Evolutionary conservation across 148 eudicot genomes (phyloP), one percentile per base, ranked within the genome.

Genomic region (Beta vulgaris): DNA sequence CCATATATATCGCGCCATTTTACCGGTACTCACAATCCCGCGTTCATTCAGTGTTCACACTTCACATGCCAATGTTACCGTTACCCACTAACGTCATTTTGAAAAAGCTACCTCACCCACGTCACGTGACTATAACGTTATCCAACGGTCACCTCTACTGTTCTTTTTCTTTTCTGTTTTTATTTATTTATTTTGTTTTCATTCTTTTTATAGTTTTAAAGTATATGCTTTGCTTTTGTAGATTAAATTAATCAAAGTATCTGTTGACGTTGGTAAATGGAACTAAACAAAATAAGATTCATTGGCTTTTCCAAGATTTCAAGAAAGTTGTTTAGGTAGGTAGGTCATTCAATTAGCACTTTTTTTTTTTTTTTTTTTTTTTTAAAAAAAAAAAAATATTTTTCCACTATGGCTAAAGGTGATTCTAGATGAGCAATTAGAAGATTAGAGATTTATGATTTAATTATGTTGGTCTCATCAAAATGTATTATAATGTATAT

Each of bases 91-190:
- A 79, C 78, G 74, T 74, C 69, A 58, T 37, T 68, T 73, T 73
- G 39, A 55, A 73, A 78, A 73, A 67, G 34, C 36, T 4, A 60
- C 23, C 37, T 25, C 32, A 16, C 18, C 75, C 29, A 60, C 31
- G 26, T 28, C 73, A 79, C 69, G 78, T 79, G 82, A 73, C 57
- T 35, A 19, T 67, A 68, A 73, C 77, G 81, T 78, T 67, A 31
- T 0, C 44, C 71, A 76, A 76, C 79, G 79, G 80, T 70, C 69
- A 77, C 58, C 80, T 65, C 49, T 39, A 39, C 11, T 15, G 16
- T 2, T 12, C 15, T 25, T 18, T 9, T 72, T 36, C 7, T 13
- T 9, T 72, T 34, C 0, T 34, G 2, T 35, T 0, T 18, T 4
- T 14, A 48, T 14, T 48, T 48, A 8, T 48, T 48, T 14, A 11